Evolutionary conservation across 305 asterid genomes (phyloP).

Genomic region (Fraxinus albicans): DNA sequence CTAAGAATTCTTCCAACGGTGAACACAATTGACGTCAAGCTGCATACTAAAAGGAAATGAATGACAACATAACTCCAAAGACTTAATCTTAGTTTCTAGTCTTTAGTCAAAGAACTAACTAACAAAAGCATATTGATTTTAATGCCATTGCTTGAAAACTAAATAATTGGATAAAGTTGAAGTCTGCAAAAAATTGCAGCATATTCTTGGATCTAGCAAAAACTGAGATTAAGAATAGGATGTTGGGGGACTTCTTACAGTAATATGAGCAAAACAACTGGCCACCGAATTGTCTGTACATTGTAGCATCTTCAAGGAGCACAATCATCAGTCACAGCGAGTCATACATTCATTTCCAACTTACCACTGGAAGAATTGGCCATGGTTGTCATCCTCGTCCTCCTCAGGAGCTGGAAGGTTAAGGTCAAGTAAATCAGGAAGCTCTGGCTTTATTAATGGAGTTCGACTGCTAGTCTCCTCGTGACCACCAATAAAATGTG

Average conservation of each 20-base stretch:
- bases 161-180: constrained; percentile 25
- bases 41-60: not conserved
- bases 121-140: constrained; percentile 20
- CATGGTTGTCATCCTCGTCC: constrained; percentile 37
- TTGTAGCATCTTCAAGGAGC: constrained; percentile 16
- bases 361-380: constrained; percentile 32
- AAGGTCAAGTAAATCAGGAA: constrained; percentile 52
- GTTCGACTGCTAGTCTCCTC: constrained; percentile 32
- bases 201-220: constrained; percentile 28
- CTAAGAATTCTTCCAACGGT: not conserved
- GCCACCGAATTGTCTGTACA: constrained; percentile 26
- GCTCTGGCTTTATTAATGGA: constrained; percentile 32
- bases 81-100: constrained; percentile 21
- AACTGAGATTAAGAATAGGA: constrained; percentile 25
- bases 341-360: not conserved
- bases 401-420: constrained; percentile 76
- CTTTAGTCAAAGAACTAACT: constrained; percentile 28
- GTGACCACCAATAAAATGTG: constrained; percentile 62
- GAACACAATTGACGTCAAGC: not conserved
- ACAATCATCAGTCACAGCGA: constrained; percentile 9
- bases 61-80: constrained; percentile 10
- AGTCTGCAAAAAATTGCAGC: constrained; percentile 20
- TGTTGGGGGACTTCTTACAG: constrained; percentile 17
- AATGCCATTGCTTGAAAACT: constrained; percentile 28
- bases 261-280: constrained; percentile 23